phyloP scores from a whole-genome alignment of 306 rosid species.

The Lotus japonicus region DNA sequence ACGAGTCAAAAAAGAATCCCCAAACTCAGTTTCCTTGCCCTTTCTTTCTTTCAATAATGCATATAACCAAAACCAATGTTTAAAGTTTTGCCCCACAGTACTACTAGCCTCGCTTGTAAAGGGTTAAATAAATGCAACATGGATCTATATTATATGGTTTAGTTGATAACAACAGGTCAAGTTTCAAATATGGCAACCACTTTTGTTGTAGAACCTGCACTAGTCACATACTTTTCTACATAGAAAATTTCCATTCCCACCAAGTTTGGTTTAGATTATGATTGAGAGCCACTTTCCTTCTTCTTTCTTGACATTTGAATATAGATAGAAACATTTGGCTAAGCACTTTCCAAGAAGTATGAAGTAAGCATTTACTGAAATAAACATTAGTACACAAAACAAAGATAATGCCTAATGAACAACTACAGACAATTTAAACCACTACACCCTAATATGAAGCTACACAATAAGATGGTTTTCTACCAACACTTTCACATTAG shows the following conservation, averaged over 20 bases:
- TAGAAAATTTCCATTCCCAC: background rate
- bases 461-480: background rate
- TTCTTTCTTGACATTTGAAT: background rate
- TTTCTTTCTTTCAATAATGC: conserved; percentile 25
- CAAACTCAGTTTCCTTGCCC: conserved; percentile 16
- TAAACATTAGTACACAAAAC: conserved; percentile 25
- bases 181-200: conserved; percentile 40
- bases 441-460: no score
- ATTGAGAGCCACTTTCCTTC: conserved; percentile 10
- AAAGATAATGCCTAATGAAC: conserved; percentile 25
- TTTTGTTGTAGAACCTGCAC: background rate
- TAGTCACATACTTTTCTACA: conserved; percentile 4
- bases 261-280: background rate
- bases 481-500: no score
- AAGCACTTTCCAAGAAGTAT: conserved; percentile 25
- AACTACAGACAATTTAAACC: conserved; percentile 29
- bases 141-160: background rate
- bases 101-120: background rate
- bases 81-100: conserved; percentile 7
- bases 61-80: background rate
- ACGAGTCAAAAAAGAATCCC: conserved; percentile 17
- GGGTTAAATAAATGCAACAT: background rate
- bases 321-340: conserved; percentile 5
- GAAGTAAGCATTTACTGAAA: conserved; percentile 24
- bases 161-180: conserved; percentile 15